phyloP scores from a whole-genome alignment of 1,284 basidiomycete genomes.

The Phlebopus sp. region DNA sequence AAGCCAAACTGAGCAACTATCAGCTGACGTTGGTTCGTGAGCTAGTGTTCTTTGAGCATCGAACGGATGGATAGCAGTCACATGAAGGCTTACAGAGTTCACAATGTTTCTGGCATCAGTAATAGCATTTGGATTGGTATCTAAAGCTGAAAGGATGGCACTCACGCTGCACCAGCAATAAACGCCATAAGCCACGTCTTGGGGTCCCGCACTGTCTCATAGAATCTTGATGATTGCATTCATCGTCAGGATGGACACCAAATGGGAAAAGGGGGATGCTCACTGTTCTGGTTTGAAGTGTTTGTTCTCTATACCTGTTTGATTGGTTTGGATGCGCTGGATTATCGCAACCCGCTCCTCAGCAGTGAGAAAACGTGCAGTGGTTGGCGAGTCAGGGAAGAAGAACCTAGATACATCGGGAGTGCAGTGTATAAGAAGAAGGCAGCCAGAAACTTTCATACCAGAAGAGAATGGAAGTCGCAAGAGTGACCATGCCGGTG shows the following conservation, averaged over 20 bases:
- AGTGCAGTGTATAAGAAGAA: background rate
- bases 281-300: slow-evolving; percentile 76
- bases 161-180: slow-evolving; percentile 55
- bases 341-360: slow-evolving; percentile 67
- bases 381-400: slow-evolving; percentile 75
- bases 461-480: slow-evolving; percentile 58
- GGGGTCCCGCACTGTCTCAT: slow-evolving; percentile 67
- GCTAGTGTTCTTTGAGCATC: slow-evolving; percentile 32
- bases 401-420: slow-evolving; percentile 45
- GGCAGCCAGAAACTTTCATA: slow-evolving; percentile 20
- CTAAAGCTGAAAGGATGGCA: slow-evolving; percentile 12
- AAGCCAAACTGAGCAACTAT: slow-evolving; percentile 78
- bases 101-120: slow-evolving; percentile 43
- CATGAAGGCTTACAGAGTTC: slow-evolving; percentile 44
- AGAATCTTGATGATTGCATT: slow-evolving; percentile 45
- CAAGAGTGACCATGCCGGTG: slow-evolving; percentile 58
- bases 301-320: slow-evolving; percentile 76
- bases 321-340: slow-evolving; percentile 64
- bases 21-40: slow-evolving; percentile 74
- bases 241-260: slow-evolving; percentile 10
- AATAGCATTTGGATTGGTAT: slow-evolving; percentile 11
- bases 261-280: slow-evolving; percentile 22
- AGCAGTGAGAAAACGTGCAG: slow-evolving; percentile 65
- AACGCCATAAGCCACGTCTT: slow-evolving; percentile 73
- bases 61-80: background rate